Evolutionary conservation across 1,284 basidiomycete species (phyloP).

Genomic region (Apiotrichum gracile): DNA sequence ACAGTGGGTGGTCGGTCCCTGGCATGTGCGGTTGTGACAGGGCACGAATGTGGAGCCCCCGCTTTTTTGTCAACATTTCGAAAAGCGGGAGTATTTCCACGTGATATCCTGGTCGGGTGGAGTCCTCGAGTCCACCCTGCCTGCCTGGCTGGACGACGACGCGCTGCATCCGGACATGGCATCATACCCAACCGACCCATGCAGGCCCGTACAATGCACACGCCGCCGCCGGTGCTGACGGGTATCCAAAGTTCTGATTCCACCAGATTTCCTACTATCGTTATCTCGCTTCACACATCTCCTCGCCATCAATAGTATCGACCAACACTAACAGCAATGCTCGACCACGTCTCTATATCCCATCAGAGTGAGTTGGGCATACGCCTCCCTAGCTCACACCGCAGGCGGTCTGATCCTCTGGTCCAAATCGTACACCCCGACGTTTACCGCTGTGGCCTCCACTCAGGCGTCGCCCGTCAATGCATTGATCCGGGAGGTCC

Average conservation of each 20-base stretch:
- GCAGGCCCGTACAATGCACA: no score
- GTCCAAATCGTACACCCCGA: constrained; percentile 85
- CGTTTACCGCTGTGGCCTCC: constrained; percentile 63
- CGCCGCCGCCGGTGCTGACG: no score
- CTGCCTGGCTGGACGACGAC: no score
- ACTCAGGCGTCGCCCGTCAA: constrained; percentile 83
- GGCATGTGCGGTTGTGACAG: no score
- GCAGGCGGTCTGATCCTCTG: constrained; percentile 84
- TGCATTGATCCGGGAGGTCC: constrained; percentile 77
- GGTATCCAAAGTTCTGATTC: no score
- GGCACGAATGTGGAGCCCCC: neutral
- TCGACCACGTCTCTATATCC: constrained; percentile 83
- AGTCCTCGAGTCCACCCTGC: no score
- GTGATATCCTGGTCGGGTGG: neutral
- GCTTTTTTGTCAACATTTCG: neutral
- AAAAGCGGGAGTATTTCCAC: neutral
- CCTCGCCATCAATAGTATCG: neutral
- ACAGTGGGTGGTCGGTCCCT: no score
- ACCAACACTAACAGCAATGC: constrained; percentile 51
- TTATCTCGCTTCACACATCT: neutral
- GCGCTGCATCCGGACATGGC: no score
- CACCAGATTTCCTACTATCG: neutral
- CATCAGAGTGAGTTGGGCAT: constrained; percentile 61
- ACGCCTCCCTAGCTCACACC: neutral
- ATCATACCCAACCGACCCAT: no score